Base-by-base conservation (phyloP, 1,284 basidiomycete species). In the Ganoderma resinaceum region DNA sequence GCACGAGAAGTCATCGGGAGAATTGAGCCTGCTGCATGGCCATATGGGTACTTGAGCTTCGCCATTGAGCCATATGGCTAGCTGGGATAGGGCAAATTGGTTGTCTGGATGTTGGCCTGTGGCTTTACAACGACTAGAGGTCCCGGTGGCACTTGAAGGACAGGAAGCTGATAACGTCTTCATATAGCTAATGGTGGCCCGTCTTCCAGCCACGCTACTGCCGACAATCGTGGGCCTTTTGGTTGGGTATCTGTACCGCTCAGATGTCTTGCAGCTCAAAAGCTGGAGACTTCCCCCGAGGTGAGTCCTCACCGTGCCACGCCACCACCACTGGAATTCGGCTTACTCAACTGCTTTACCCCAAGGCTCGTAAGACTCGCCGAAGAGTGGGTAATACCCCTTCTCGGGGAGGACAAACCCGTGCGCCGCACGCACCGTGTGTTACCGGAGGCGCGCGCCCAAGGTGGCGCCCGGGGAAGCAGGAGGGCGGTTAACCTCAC, bases 211-310 rank as follows among this genome's bases (percentile, higher is more conserved):
- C 2, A 93, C 93, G 8, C 77, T 86, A 6, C 80, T 88, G 11
- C 86, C 89, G 2, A 84, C 91, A 0, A 68, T 85, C 35, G 80
- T 92, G 40, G 95, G 95, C 33, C 70, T 95, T 12, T 70, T 92
- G 6, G 82, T 89, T 8, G 95, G 95, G 0, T 84, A 90, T 75
- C 81, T 94, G 66, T 96, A 96, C 78, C 90, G 93, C 58, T 92
- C 94, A 16, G 94, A 96, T 78, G 74, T 93, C 29, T 85, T 91
- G 38, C 89, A 89, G 62, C 83, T 96, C 35, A 94, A 94, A 74
- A 80, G 76, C 42, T 79, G 78, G 78, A 89, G 95, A 52, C 79
- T 96, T 43, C 88, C 95, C 14, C 73, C 75, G 38, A 72, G 70
- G 78, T 77, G 31, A 67, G 65, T 49, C 38, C 33, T 40, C 42